Evolutionary conservation across 805 yeast genomes (phyloP).

Genomic region (Helenozyma baotianmanensis): DNA sequence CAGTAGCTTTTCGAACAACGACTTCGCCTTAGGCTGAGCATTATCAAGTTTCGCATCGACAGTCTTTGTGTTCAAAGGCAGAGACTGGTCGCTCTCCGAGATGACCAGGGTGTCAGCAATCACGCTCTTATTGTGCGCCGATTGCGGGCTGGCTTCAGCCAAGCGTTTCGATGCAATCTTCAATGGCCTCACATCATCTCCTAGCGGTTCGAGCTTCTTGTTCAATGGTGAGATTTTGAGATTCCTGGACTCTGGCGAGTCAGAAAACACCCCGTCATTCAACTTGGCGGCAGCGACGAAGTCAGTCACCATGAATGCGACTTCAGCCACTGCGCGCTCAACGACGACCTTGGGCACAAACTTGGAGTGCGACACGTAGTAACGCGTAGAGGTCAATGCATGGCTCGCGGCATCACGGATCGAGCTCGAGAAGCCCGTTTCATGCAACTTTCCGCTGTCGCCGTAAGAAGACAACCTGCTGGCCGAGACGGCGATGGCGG

Average conservation of each 20-base stretch:
- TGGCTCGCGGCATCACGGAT: slow-evolving; percentile 69
- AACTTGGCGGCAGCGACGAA: slow-evolving; percentile 52
- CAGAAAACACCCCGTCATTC: slow-evolving; percentile 8
- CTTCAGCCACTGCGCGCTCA: slow-evolving; percentile 72
- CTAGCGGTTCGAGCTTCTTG: background rate
- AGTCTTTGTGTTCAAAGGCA: no score
- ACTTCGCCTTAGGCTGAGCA: no score
- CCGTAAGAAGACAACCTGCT: slow-evolving; percentile 37
- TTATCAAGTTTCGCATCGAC: no score
- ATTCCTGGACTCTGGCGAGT: no score
- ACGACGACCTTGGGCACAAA: slow-evolving; percentile 66
- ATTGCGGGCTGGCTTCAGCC: no score
- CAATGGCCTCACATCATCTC: slow-evolving; percentile 44
- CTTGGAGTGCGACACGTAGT: slow-evolving; percentile 59
- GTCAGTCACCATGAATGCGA: slow-evolving; percentile 62
- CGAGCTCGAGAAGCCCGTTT: slow-evolving; percentile 30
- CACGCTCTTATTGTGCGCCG: no score
- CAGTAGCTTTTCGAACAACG: no score
- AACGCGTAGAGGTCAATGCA: slow-evolving; percentile 71
- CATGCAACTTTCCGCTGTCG: slow-evolving; percentile 15
- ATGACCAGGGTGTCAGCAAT: no score
- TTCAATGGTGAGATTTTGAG: no score
- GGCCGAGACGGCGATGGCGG: slow-evolving; percentile 45
- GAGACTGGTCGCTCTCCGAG: no score
- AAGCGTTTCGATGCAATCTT: slow-evolving; percentile 43